These are phyloP conservation scores for Microcyclospora tardicrescens DNA, from an alignment of 2,329 filamentous ascomycete genomes.

Conservation along the genomic window DNA sequence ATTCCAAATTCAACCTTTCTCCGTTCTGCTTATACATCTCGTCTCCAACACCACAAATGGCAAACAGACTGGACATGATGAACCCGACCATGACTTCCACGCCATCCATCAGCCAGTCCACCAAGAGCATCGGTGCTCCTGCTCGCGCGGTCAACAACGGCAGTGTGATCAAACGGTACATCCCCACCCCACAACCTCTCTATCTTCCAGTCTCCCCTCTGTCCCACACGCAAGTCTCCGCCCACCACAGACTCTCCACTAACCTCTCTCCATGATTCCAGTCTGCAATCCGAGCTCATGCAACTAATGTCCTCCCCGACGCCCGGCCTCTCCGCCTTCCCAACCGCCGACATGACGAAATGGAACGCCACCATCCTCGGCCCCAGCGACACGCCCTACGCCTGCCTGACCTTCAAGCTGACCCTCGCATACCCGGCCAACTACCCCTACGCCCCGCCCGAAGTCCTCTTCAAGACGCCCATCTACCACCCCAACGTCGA, in stretches of 20 bases:
- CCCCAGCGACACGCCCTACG: conserved; percentile 83
- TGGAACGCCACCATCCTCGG: conserved; percentile 94
- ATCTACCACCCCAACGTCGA: conserved; percentile 99
- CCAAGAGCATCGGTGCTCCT: conserved; percentile 14
- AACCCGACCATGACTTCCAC: conserved; percentile 17
- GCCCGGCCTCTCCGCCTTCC: conserved; percentile 89
- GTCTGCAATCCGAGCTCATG: conserved; percentile 95
- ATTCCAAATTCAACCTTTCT: no score
- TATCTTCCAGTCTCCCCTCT: neutral
- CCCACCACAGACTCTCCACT: neutral
- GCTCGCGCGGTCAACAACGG: conserved; percentile 21
- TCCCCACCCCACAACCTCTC: neutral
- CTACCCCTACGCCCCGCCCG: conserved; percentile 85
- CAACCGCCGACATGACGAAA: conserved; percentile 77
- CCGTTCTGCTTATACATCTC: no score
- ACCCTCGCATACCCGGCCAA: conserved; percentile 80
- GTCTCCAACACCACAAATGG: conserved; percentile 10
- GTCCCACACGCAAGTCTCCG: neutral
- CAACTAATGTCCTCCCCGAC: conserved; percentile 93
- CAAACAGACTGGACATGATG: conserved; percentile 18
- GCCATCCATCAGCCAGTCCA: conserved; percentile 19
- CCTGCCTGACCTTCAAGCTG: conserved; percentile 78
- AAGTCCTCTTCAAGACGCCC: conserved; percentile 92
- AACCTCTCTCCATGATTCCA: conserved; percentile 29
- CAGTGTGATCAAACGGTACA: conserved; percentile 37